These are phyloP conservation scores for Colletotrichum graminicola DNA, from an alignment of 2,329 filamentous ascomycete genomes.

Conservation along the genomic window DNA sequence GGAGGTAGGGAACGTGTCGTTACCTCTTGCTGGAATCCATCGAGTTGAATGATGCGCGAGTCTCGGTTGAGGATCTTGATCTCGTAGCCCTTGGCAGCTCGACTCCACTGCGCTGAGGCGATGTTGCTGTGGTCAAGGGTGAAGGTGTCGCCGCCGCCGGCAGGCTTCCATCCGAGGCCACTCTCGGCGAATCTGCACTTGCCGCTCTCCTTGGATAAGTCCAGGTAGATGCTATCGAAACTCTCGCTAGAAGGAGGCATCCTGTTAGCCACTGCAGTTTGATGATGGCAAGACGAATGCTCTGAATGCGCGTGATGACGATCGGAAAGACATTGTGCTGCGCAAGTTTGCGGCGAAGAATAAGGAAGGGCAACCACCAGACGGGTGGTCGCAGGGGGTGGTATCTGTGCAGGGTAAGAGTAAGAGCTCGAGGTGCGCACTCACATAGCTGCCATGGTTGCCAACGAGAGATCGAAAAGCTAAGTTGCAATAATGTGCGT, in stretches of 20 bases:
- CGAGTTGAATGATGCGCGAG: constrained; percentile 89
- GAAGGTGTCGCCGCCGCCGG: constrained; percentile 88
- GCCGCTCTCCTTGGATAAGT: constrained; percentile 91
- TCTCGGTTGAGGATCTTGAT: constrained; percentile 90
- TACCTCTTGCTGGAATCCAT: constrained; percentile 91
- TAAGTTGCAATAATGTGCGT: not conserved
- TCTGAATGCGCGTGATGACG: not conserved
- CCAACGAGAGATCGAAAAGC: constrained; percentile 12
- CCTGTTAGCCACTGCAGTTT: constrained; percentile 18
- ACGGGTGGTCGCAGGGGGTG: constrained; percentile 6
- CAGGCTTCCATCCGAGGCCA: constrained; percentile 95
- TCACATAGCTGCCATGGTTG: constrained; percentile 42
- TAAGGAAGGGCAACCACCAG: not conserved
- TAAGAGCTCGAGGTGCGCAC: constrained; percentile 7
- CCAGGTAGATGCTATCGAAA: constrained; percentile 97
- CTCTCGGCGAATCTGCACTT: constrained; percentile 96
- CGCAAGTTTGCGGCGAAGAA: constrained; percentile 45
- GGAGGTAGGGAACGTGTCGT: constrained; percentile 47
- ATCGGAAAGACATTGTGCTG: constrained; percentile 45
- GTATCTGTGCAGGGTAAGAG: constrained; percentile 3
- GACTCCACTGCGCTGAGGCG: constrained; percentile 90
- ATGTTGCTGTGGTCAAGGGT: constrained; percentile 92
- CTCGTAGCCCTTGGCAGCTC: constrained; percentile 91
- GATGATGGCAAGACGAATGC: not conserved
- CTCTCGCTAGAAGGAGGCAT: constrained; percentile 72